Conservation (phyloP, 768 basidiomycete species). For the Kwoniella botswanensis region DNA sequence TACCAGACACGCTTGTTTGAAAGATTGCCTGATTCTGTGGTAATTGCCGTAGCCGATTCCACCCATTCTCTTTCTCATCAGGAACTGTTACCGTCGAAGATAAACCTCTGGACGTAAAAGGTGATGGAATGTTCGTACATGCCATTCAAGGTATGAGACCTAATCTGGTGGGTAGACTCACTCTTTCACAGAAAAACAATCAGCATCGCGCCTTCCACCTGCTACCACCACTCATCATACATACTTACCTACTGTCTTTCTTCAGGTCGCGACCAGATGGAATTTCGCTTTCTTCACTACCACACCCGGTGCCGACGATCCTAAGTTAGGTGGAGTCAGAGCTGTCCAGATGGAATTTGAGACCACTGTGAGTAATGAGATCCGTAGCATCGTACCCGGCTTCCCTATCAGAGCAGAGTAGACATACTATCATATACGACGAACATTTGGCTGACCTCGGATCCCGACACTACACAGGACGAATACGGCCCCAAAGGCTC, state of each 20-base stretch:
- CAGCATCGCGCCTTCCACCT: too few species aligned
- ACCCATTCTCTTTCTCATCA: slow-evolving; percentile 70
- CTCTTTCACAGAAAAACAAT: neutral
- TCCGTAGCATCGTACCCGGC: neutral
- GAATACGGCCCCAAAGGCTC: slow-evolving; percentile 76
- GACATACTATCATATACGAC: too few species aligned
- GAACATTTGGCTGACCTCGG: too few species aligned
- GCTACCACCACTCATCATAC: too few species aligned
- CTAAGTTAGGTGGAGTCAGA: slow-evolving; percentile 67
- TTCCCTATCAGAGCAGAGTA: too few species aligned
- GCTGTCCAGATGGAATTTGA: slow-evolving; percentile 96
- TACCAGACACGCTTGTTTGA: too few species aligned
- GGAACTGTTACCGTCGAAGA: slow-evolving; percentile 75
- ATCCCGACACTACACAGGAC: slow-evolving; percentile 53
- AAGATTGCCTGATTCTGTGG: neutral
- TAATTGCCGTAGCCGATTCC: slow-evolving; percentile 67
- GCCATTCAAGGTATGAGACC: slow-evolving; percentile 99
- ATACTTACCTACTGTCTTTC: neutral
- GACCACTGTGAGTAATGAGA: slow-evolving; percentile 63
- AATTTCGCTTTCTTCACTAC: slow-evolving; percentile 94
- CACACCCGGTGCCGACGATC: slow-evolving; percentile 61
- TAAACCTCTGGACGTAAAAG: slow-evolving; percentile 60
- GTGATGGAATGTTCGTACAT: slow-evolving; percentile 75
- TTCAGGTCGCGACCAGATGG: slow-evolving; percentile 78
- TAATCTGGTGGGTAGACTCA: slow-evolving; percentile 65